Percentiles rank a stretch among this genome's conserved stretches.
Conservation (phyloP, 805 yeast genomes). For the Metschnikowia drakensbergensis region DNA sequence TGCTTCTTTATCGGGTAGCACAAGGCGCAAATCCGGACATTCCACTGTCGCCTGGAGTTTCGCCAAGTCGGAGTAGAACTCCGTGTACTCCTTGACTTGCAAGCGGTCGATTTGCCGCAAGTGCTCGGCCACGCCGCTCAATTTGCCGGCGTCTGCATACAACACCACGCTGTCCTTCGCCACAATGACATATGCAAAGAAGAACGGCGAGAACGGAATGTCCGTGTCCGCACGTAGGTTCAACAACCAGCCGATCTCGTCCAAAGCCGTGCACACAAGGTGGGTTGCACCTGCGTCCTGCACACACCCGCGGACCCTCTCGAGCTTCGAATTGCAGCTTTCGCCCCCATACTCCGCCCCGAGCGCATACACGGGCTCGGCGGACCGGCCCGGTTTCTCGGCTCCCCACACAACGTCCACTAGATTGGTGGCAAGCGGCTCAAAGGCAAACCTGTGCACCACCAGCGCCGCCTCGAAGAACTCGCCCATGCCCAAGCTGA, state of each 20-base stretch:
- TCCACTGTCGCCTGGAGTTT: constrained; percentile 21
- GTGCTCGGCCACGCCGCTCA: constrained; percentile 30
- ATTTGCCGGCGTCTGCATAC: constrained; percentile 50
- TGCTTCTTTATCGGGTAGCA: constrained; percentile 30
- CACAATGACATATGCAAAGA: constrained; percentile 59
- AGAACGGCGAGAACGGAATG: constrained; percentile 82
- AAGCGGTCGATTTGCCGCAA: constrained; percentile 27
- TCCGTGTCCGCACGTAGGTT: constrained; percentile 76
- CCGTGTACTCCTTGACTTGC: constrained; percentile 47
- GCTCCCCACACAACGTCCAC: constrained; percentile 39
- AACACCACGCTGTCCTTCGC: constrained; percentile 38
- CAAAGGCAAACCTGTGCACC: constrained; percentile 23
- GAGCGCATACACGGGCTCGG: constrained; percentile 30
- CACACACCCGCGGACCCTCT: constrained; percentile 30
- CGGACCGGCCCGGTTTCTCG: constrained; percentile 33
- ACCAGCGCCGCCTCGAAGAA: constrained; percentile 29
- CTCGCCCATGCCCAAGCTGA: constrained; percentile 49
- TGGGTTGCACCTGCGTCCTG: constrained; percentile 20
- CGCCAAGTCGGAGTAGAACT: constrained; percentile 56
- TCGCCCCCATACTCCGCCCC: constrained; percentile 34
- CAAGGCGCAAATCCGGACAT: constrained; percentile 18
- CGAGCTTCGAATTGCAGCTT: constrained; percentile 27
- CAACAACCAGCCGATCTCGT: constrained; percentile 88
- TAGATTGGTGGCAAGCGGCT: constrained; percentile 31
- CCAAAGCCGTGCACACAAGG: constrained; percentile 67